Conservation (phyloP, 257 asterid genomes). For the Solanum medicagineum region DNA sequence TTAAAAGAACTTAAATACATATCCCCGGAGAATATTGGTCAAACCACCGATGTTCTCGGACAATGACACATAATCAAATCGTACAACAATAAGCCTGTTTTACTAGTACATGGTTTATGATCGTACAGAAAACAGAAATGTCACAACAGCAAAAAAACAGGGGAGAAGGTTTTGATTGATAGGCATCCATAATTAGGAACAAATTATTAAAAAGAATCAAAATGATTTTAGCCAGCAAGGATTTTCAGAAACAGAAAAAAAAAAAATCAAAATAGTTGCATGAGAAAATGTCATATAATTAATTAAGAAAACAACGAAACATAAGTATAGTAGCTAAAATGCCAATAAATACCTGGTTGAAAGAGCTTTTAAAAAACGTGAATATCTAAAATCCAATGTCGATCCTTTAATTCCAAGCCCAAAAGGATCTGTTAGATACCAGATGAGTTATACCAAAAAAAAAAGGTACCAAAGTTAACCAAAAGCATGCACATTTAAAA, state of each 20-base stretch:
- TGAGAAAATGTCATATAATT: background rate
- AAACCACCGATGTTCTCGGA: background rate
- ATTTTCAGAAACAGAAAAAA: background rate
- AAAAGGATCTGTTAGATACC: background rate
- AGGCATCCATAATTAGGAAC: background rate
- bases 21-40: background rate
- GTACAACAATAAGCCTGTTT: background rate
- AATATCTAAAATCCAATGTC: background rate
- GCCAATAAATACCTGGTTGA: background rate
- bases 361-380: background rate
- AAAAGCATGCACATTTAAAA: slow-evolving; percentile 1
- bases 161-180: too few relatives aligned
- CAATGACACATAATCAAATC: background rate
- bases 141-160: background rate
- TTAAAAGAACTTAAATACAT: too few relatives aligned
- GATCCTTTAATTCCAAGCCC: background rate
- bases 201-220: background rate
- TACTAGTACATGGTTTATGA: background rate
- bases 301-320: background rate
- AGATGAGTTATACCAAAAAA: background rate
- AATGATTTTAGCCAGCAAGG: background rate
- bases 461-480: background rate
- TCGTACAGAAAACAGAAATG: background rate
- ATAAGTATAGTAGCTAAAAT: background rate
- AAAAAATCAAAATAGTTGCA: background rate